Base-by-base conservation (phyloP, 2,329 filamentous ascomycete genomes). In the Exutisphaerella laricina region DNA sequence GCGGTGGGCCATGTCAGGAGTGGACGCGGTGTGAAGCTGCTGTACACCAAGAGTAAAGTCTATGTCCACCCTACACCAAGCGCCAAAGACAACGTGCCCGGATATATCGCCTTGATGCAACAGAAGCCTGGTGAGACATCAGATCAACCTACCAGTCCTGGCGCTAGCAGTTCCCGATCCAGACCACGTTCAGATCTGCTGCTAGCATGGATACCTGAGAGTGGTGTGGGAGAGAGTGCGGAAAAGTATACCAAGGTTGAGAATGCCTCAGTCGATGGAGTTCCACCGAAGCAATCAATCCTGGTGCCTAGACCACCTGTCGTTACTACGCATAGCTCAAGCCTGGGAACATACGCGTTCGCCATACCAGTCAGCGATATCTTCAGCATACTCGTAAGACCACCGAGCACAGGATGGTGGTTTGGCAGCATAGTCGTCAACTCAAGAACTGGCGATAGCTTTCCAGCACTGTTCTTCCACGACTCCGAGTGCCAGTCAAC, bases 21-120 rank as follows among this genome's bases (percentile, higher is more conserved):
- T 4, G 38, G 31, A 12, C 79, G 79, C 53, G 92, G 90, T 1
- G 92, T 98, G 33, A 98, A 97, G 69, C 73, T 98, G 22, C 73
- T 98, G 10, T 96, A 85, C 59, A 90, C 88, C 14, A 98, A 98
- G 71, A 96, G 88, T 82, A 98, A 97, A 76, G 92, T 98, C 63
- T 98, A 97, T 63, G 83, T 98, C 31, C 92, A 98, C 65, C 92
- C 92, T 1, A 88, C 88, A 1, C 85, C 90, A 1, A 94, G 88
- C 1, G 78, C 89, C 43, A 95, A 89, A 70, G 92, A 98, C 70
- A 98, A 98, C 55, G 94, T 98, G 43, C 73, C 88, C 3, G 92
- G 92, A 33, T 98, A 92, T 64, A 82, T 98, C 55, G 90, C 92
- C 13, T 75, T 98, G 2, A 74, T 98, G 10, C 88, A 98, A 65